Evolutionary conservation across 2,329 filamentous ascomycete genomes (phyloP).

Genomic region (Colletotrichum agaves): DNA sequence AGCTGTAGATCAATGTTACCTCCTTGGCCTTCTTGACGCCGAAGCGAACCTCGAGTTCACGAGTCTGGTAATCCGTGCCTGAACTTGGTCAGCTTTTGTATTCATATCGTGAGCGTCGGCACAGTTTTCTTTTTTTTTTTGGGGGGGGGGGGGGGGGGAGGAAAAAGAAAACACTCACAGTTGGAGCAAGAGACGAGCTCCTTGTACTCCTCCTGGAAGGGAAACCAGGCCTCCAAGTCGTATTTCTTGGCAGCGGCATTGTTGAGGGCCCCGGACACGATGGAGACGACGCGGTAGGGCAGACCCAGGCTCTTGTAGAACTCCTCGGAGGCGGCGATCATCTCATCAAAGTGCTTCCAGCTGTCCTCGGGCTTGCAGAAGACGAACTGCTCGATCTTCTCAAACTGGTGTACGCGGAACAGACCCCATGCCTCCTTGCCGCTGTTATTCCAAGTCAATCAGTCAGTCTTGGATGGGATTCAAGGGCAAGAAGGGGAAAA

Average conservation of each 20-base stretch:
- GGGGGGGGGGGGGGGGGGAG: too few species aligned
- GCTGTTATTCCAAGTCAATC: slow-evolving; percentile 9
- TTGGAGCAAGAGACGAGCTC: slow-evolving; percentile 98
- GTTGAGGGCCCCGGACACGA: slow-evolving; percentile 88
- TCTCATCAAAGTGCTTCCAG: slow-evolving; percentile 92
- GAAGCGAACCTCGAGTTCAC: slow-evolving; percentile 91
- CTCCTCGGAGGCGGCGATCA: slow-evolving; percentile 91
- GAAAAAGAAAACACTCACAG: slow-evolving; percentile 58
- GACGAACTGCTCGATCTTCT: slow-evolving; percentile 89
- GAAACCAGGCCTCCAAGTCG: slow-evolving; percentile 96
- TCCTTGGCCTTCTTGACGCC: slow-evolving; percentile 74
- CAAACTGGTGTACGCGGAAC: slow-evolving; percentile 98
- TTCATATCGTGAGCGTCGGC: slow-evolving; percentile 49
- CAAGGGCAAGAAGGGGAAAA: slow-evolving; percentile 47
- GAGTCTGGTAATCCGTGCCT: slow-evolving; percentile 73
- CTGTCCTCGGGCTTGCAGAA: slow-evolving; percentile 88
- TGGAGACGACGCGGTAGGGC: slow-evolving; percentile 91
- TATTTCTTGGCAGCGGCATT: slow-evolving; percentile 89
- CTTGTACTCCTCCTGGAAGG: slow-evolving; percentile 97
- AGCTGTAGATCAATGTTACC: not conserved
- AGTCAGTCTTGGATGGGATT: too few species aligned
- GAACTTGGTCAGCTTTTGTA: not conserved
- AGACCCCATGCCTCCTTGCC: slow-evolving; percentile 96
- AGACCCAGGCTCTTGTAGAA: slow-evolving; percentile 93
- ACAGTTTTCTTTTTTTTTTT: too few species aligned